Conservation (phyloP, 2,329 filamentous ascomycete genomes). For the Dryadomyces quercivorus region DNA sequence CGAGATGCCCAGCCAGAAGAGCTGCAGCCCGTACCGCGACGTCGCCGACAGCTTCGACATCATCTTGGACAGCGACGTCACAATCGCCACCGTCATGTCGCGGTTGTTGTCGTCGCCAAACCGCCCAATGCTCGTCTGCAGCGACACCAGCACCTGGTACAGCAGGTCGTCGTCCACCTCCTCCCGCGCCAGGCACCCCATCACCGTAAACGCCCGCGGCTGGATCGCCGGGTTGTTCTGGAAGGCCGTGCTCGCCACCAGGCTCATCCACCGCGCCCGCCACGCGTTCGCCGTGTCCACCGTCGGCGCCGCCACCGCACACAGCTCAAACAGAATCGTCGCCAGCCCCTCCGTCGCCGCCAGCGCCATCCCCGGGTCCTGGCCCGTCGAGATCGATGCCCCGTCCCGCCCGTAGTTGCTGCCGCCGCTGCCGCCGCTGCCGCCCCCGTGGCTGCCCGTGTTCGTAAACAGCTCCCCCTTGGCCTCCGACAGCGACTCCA, state of each 20-base stretch:
- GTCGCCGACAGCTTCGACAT: slow-evolving; percentile 55
- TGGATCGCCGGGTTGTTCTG: slow-evolving; percentile 63
- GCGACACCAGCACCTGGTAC: slow-evolving; percentile 57
- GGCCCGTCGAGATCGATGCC: slow-evolving; percentile 38
- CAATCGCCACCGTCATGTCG: slow-evolving; percentile 57
- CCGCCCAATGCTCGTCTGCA: slow-evolving; percentile 51
- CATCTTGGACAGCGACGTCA: slow-evolving; percentile 58
- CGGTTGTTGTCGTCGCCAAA: slow-evolving; percentile 42
- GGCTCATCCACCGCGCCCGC: slow-evolving; percentile 62
- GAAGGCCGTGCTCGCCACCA: slow-evolving; percentile 60
- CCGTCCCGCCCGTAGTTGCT: slow-evolving; percentile 25
- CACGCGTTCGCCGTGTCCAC: slow-evolving; percentile 55
- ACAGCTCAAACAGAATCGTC: slow-evolving; percentile 50
- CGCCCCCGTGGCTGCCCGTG: slow-evolving; percentile 14
- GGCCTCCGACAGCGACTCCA: slow-evolving; percentile 48
- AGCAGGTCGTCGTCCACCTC: slow-evolving; percentile 61
- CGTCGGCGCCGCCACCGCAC: slow-evolving; percentile 49
- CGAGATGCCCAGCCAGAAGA: slow-evolving; percentile 60
- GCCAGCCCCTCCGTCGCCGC: slow-evolving; percentile 49
- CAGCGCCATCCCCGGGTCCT: slow-evolving; percentile 39
- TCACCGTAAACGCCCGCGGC: slow-evolving; percentile 55
- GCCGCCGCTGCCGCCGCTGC: not conserved
- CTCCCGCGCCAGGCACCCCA: slow-evolving; percentile 59
- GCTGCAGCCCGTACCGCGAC: slow-evolving; percentile 54
- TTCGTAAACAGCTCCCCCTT: slow-evolving; percentile 45